Base-by-base conservation (phyloP, 2,329 filamentous ascomycete species). In the Fusarium buxicola region DNA sequence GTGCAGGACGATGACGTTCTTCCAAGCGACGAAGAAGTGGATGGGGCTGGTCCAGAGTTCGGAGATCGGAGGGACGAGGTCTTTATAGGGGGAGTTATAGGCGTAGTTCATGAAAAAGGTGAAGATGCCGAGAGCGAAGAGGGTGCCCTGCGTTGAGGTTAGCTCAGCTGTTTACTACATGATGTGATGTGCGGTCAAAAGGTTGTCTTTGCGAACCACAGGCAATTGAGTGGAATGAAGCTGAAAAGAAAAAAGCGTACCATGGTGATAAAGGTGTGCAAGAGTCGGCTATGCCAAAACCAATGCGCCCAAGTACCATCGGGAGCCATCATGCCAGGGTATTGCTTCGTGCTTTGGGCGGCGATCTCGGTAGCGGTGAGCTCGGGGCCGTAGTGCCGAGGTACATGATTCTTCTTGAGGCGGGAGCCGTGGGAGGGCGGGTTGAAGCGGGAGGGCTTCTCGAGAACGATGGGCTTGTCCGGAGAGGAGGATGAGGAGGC, bases 321-420 rank as follows among this genome's bases (percentile, higher is more conserved):
- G 0, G 93, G 89, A 41, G 94, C 91, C 83, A 96, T 93, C 84
- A 96, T 89, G 69, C 94, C 89, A 2, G 95, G 95, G 75, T 98
- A 98, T 64, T 90, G 82, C 75, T 86, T 90, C 64, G 78, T 85
- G 66, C 81, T 84, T 80, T 92, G 92, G 59, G 83, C 84, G 61
- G 84, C 80, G 46, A 82, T 78, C 76, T 96, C 90, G 47, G 88
- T 84, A 16, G 83, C 80, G 13, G 86, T 88, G 59, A 93, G 78
- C 18, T 86, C 78, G 15, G 92, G 91, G 32, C 92, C 93, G 74
- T 96, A 96, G 75, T 89, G 87, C 69, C 84, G 83, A 27, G 89
- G 88, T 7, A 80, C 75, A 24, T 72, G 76, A 77, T 74, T 75
- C 65, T 84, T 82, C 51, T 85, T 83, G 28, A 92, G 84, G 7